Evolutionary conservation across 139 green algal species (phyloP), one percentile per base, ranked within the genome.

Genomic region (Penium margaritaceum): DNA sequence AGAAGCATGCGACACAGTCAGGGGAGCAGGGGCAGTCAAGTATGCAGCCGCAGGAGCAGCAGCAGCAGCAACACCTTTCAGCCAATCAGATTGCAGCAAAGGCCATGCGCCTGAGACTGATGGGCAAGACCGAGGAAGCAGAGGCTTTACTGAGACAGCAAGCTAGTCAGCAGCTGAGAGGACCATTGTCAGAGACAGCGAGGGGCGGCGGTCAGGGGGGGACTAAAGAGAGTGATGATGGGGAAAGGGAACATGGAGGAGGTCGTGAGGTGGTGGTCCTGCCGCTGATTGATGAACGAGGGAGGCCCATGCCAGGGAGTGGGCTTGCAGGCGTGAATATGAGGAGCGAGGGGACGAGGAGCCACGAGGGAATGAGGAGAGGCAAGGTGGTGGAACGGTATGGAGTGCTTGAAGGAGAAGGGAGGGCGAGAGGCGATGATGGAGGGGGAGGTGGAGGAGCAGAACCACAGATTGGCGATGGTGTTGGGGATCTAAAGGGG

Each of bases 211-310:
- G 51, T 21, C 51, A 60, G 30, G 51, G 51, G 6, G 51, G 51
- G 51, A 24, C 12, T 24, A 24, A 24, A 60, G 51, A 60, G n/a
- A 24, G 1, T 5, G 51, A 60, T n/a, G 44, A 67, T 63, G 65
- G 39, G 64, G 41, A 74, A 53, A 70, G 44, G 29, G 70, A 82
- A 21, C 30, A 12, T 2, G 29, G 21, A 30, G 14, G 47, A 1
- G 12, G 24, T 30, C 41, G 12, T 32, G 54, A 82, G 36, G 75
- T 82, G 15, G 75, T 82, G 2, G 7, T 37, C 27, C 63, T 85
- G 15, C 80, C 92, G 0, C 41, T 90, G 54, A 76, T 97, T 39
- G 88, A 95, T 54, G 83, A 80, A 0, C 4, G 75, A 3, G 92
- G 92, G 2, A 73, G 87, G 9, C 87, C 90, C 0, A 76, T 82